A percentile compares a stretch with the other conserved stretches of the same genome.
These are phyloP conservation scores for Penicillium macrosclerotiorum DNA, from an alignment of 495 filamentous ascomycete species.

Conservation along the genomic window DNA sequence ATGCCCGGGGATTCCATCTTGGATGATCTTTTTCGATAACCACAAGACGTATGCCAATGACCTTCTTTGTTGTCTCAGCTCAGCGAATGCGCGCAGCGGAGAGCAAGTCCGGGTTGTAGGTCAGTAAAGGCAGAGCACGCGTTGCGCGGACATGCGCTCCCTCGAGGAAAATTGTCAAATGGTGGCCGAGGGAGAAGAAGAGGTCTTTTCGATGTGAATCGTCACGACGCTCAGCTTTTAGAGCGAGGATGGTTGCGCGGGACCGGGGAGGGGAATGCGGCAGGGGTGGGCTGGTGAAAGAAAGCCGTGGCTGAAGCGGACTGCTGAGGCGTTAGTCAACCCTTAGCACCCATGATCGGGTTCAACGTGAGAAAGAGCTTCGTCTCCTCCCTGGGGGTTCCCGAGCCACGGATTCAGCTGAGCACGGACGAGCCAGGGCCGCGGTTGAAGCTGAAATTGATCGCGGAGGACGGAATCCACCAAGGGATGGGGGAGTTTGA, in stretches of 20 bases:
- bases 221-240: no score
- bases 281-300: constrained; percentile 19
- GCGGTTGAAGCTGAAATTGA: constrained; percentile 9
- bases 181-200: no score
- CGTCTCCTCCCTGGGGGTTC: constrained; percentile 2
- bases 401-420: constrained; percentile 6
- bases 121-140: not conserved
- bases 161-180: no score
- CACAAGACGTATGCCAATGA: not conserved
- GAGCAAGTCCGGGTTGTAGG: not conserved
- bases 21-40: constrained; percentile 6
- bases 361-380: constrained; percentile 21
- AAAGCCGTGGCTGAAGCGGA: constrained; percentile 26
- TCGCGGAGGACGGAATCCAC: not conserved
- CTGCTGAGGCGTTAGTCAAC: constrained; percentile 12
- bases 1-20: constrained; percentile 47
- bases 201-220: no score
- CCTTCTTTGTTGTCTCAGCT: not conserved
- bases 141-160: not conserved
- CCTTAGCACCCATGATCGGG: constrained; percentile 1
- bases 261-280: constrained; percentile 24
- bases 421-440: not conserved
- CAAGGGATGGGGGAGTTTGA: constrained; percentile 6
- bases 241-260: constrained; percentile 11
- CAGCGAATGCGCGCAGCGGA: not conserved